Conservation (phyloP, 352 stramenopile genomes). For the Pythium diclinum region DNA sequence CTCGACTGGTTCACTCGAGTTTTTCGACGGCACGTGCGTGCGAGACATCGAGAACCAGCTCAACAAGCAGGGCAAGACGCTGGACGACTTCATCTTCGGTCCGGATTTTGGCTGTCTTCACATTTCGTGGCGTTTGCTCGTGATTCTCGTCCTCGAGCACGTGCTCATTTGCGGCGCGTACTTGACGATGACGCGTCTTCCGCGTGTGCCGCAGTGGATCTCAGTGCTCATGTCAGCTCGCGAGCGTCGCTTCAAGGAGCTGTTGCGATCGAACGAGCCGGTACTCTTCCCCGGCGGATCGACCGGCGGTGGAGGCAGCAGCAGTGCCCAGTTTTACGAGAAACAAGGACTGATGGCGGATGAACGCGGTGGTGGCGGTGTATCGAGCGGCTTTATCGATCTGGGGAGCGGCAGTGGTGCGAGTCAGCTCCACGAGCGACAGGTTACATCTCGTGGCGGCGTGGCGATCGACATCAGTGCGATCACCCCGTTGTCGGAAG, state of each 20-base stretch:
- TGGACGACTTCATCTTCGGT: conserved; percentile 37
- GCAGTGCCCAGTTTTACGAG: conserved; percentile 5
- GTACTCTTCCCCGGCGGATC: conserved; percentile 21
- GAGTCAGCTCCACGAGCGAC: conserved; percentile 17
- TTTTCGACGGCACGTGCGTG: conserved; percentile 33
- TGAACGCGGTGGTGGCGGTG: background rate
- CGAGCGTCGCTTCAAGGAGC: conserved; percentile 36
- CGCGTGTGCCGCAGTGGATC: conserved; percentile 30
- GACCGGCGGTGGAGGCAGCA: background rate
- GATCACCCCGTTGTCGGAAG: conserved; percentile 27
- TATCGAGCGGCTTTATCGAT: conserved; percentile 22
- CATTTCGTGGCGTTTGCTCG: conserved; percentile 32
- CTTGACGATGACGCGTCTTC: conserved; percentile 29
- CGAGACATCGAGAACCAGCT: conserved; percentile 34
- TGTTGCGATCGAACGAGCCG: conserved; percentile 27
- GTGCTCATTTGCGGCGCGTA: conserved; percentile 33
- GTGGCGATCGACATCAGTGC: conserved; percentile 29
- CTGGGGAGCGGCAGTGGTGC: conserved; percentile 4
- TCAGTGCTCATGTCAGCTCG: conserved; percentile 32
- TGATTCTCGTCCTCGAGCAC: conserved; percentile 33
- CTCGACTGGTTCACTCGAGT: conserved; percentile 38
- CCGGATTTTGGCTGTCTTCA: conserved; percentile 37
- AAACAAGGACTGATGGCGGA: conserved; percentile 12
- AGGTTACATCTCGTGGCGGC: conserved; percentile 12
- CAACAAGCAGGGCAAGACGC: conserved; percentile 29